Conservation (phyloP, 768 basidiomycete species). For the Punctularia strigosozonata region DNA sequence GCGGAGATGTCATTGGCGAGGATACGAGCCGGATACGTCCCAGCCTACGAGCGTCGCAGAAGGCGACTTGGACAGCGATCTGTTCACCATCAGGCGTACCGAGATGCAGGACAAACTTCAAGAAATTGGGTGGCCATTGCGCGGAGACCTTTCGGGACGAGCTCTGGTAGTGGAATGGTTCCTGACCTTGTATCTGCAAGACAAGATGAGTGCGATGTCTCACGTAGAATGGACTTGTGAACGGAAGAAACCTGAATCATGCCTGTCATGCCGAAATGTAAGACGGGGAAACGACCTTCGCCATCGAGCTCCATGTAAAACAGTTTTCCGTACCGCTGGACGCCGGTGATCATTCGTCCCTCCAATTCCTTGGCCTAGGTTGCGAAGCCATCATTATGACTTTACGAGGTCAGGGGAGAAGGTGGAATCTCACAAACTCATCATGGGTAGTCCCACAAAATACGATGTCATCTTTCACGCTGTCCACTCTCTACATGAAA, state of each 20-base stretch:
- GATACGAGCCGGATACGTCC: slow-evolving; percentile 55
- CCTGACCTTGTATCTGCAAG: slow-evolving; percentile 36
- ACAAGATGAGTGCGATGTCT: neutral
- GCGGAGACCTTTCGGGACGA: slow-evolving; percentile 26
- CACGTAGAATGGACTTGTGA: slow-evolving; percentile 1
- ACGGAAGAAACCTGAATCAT: slow-evolving; percentile 44
- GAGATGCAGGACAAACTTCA: slow-evolving; percentile 66
- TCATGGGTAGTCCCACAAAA: slow-evolving; percentile 42
- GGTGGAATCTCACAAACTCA: slow-evolving; percentile 46
- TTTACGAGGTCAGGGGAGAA: neutral
- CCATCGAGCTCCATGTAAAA: slow-evolving; percentile 59
- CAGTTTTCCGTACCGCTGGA: slow-evolving; percentile 34
- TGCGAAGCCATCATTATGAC: neutral
- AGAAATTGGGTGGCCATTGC: slow-evolving; percentile 55
- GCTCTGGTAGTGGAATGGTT: slow-evolving; percentile 37
- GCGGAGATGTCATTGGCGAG: slow-evolving; percentile 48
- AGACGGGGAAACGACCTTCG: slow-evolving; percentile 46
- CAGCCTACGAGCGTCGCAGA: slow-evolving; percentile 59
- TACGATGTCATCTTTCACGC: slow-evolving; percentile 49
- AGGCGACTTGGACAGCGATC: slow-evolving; percentile 43
- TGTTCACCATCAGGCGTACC: slow-evolving; percentile 16
- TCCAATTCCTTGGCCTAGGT: too few relatives aligned
- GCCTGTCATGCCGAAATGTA: slow-evolving; percentile 86
- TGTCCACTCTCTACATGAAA: slow-evolving; percentile 48
- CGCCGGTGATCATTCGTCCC: neutral